Base-by-base conservation (phyloP, 108 stramenopile species). In the Nitzschia inconspicua region DNA sequence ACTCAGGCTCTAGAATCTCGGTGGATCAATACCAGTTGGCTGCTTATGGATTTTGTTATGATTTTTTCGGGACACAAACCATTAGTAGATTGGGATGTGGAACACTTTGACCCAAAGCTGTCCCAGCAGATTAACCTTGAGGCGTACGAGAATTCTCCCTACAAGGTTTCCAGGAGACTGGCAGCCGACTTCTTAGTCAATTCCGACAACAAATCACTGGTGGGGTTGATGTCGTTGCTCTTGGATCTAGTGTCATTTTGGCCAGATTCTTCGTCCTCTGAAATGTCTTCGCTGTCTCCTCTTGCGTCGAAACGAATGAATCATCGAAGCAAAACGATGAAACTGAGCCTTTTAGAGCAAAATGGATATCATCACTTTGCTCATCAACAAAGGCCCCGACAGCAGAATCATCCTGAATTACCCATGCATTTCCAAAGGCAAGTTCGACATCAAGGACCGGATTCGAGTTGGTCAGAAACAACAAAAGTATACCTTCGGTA, bases 1-100 rank as follows among this genome's bases (percentile, higher is more conserved):
- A n/a, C 31, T 19, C 16, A 20, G 19, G 32, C 52, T 23, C 41
- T 36, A 32, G 41, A 42, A 11, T 22, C 35, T 36, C 43, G 55
- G 30, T 55, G 41, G 25, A 44, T 55, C 19, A 22, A 37, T 39
- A 19, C 43, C 11, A 57, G 47, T 27, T 66, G 65, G 65, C 28
- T 66, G 43, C 44, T 66, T 7, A 25, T 66, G 30, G 65, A 66
- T 29, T 47, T 54, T 35, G 18, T 66, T 26, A 35, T 57, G 40
- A 41, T 66, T 16, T 19, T 20, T 32, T 41, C 55, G 2, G 52
- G 47, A 27, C 16, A 22, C 28, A 49, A 36, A 27, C 65, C 65
- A 18, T 14, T 66, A 24, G 3, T 44, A n/a, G 54, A 56, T 19
- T 66, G 65, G 65, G 46, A 47, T 31, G 34, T 48, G 29, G 65